These are phyloP conservation scores for Copromyces sp. DNA, from an alignment of 495 filamentous ascomycete genomes.

Conservation along the genomic window DNA sequence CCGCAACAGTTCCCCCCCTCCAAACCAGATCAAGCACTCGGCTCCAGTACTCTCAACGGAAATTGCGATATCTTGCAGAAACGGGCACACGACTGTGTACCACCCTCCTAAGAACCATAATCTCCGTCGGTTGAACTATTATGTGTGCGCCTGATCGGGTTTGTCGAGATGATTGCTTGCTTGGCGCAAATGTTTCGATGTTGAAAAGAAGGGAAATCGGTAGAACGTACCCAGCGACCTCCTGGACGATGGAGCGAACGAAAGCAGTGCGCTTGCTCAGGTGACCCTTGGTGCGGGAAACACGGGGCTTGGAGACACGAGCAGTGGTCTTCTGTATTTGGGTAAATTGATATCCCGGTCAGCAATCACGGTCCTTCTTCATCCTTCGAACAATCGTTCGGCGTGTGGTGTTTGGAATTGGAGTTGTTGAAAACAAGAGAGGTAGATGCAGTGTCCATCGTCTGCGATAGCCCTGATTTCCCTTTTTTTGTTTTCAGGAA, in stretches of 20 bases:
- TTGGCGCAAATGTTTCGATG: background rate
- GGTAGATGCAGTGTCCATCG: conserved; percentile 17
- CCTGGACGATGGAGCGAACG: conserved; percentile 84
- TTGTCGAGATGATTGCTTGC: background rate
- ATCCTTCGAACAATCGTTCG: background rate
- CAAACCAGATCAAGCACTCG: background rate
- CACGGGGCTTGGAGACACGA: conserved; percentile 71
- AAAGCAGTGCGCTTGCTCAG: conserved; percentile 88
- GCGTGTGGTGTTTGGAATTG: background rate
- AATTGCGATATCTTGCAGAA: background rate
- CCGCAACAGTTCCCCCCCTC: background rate
- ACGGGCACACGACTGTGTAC: background rate
- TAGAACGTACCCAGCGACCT: conserved; percentile 69
- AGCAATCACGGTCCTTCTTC: conserved; percentile 20
- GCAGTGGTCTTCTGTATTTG: conserved; percentile 76
- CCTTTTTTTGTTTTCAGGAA: conserved; percentile 13
- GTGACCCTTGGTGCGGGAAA: conserved; percentile 84
- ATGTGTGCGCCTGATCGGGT: background rate
- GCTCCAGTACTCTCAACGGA: background rate
- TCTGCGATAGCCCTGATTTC: conserved; percentile 12
- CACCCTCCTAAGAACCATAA: background rate
- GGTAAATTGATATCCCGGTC: conserved; percentile 32
- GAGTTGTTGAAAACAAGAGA: conserved; percentile 4
- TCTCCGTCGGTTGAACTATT: background rate
- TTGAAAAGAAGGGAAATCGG: background rate